Percentiles rank a stretch among this genome's conserved stretches.
phyloP scores from a whole-genome alignment of 495 filamentous ascomycete species.

The Aspergillus conjunctus region DNA sequence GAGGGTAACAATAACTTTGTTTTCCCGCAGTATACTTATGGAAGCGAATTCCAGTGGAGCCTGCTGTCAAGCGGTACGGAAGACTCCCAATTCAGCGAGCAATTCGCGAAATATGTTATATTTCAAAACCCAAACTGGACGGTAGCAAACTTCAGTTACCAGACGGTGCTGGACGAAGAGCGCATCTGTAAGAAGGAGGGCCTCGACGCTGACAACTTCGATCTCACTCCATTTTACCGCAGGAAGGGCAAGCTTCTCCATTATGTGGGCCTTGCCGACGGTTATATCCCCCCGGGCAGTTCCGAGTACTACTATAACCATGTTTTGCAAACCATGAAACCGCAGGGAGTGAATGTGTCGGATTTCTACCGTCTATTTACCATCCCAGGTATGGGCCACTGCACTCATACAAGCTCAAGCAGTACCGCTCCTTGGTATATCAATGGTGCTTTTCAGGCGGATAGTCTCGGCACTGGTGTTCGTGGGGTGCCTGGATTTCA shows the following conservation, averaged over 20 bases:
- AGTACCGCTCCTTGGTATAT: slow-evolving; percentile 40
- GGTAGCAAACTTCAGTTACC: slow-evolving; percentile 13
- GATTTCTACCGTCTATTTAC: slow-evolving; percentile 43
- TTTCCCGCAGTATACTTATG: slow-evolving; percentile 10
- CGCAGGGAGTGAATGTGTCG: slow-evolving; percentile 23
- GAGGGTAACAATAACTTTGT: slow-evolving; percentile 34
- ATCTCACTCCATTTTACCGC: slow-evolving; percentile 48
- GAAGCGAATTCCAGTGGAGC: slow-evolving; percentile 9
- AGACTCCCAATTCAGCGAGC: not conserved
- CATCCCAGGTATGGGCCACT: slow-evolving; percentile 46
- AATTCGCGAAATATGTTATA: slow-evolving; percentile 24
- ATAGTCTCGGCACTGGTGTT: slow-evolving; percentile 10
- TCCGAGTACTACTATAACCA: slow-evolving; percentile 27
- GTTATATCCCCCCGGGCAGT: slow-evolving; percentile 18
- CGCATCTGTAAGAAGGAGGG: not conserved
- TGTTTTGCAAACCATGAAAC: not conserved
- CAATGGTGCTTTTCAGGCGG: slow-evolving; percentile 27
- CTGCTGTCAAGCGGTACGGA: not conserved
- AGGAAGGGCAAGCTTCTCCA: slow-evolving; percentile 56
- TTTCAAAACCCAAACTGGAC: slow-evolving; percentile 9
- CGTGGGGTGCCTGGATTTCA: slow-evolving; percentile 44
- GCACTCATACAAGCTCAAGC: slow-evolving; percentile 17
- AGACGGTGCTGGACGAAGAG: slow-evolving; percentile 31
- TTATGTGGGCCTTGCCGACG: slow-evolving; percentile 57
- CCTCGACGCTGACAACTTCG: slow-evolving; percentile 42